Percentiles rank a stretch among this genome's conserved stretches.
Evolutionary conservation across 805 yeast species (phyloP).

Genomic region (Kluyveromyces wickerhamii): DNA sequence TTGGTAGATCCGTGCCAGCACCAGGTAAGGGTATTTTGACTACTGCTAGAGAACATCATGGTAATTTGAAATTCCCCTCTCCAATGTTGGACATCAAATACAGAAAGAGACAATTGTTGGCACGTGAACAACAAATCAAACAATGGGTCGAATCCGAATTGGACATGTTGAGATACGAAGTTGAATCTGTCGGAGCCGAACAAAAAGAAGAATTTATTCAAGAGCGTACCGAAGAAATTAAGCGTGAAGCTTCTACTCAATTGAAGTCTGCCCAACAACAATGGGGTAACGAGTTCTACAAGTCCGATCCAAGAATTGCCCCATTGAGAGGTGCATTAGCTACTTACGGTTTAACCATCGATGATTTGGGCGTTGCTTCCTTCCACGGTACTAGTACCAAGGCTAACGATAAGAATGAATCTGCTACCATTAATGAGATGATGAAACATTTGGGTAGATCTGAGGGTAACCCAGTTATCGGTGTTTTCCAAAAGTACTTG

Average conservation of each 20-base stretch:
- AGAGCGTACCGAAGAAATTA: conserved; percentile 83
- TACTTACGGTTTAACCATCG: conserved; percentile 83
- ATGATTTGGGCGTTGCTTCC: conserved; percentile 92
- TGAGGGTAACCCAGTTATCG: conserved; percentile 94
- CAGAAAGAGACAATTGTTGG: conserved; percentile 84
- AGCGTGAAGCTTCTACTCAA: conserved; percentile 79
- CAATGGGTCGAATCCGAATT: conserved; percentile 82
- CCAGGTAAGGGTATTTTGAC: conserved; percentile 99
- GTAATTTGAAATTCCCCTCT: conserved; percentile 67
- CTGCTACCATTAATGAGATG: conserved; percentile 85
- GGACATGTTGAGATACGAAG: conserved; percentile 62
- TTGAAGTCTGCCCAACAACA: conserved; percentile 79
- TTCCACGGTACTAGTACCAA: conserved; percentile 99
- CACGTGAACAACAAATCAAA: conserved; percentile 69
- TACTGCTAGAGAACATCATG: conserved; percentile 90
- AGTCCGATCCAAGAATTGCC: conserved; percentile 86
- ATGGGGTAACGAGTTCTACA: conserved; percentile 95
- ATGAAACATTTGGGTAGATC: conserved; percentile 92
- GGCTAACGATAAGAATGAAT: conserved; percentile 98
- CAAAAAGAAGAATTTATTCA: conserved; percentile 53
- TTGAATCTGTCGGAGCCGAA: conserved; percentile 41
- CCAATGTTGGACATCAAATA: conserved; percentile 83
- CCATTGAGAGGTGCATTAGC: conserved; percentile 97
- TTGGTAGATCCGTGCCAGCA: conserved; percentile 98
- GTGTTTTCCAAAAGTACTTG: conserved; percentile 97